Conservation (phyloP, 2,329 filamentous ascomycete species). For the Orbilia ellipsospora region DNA sequence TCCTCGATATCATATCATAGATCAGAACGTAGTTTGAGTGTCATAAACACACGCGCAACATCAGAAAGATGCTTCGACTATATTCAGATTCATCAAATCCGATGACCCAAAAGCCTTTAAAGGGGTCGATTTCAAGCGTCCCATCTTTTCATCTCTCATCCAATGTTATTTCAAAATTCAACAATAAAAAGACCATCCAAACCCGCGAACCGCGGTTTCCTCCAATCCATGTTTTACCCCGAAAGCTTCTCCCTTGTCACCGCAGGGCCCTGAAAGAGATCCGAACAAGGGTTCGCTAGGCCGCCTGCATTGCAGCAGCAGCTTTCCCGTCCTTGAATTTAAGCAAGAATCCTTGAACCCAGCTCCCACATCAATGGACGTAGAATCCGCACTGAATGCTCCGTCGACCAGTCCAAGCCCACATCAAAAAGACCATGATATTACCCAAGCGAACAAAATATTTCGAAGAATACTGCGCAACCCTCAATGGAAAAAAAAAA, state of each 20-base stretch:
- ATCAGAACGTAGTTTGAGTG: no score
- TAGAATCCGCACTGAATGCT: no score
- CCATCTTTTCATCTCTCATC: neutral
- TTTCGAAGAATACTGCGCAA: neutral
- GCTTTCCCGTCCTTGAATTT: constrained; percentile 8
- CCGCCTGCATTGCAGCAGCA: constrained; percentile 37
- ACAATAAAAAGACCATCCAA: constrained; percentile 11
- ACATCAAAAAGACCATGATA: no score
- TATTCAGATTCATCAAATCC: neutral
- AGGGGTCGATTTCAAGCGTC: neutral
- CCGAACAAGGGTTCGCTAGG: constrained; percentile 8
- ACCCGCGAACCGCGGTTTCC: constrained; percentile 27
- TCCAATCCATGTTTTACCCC: neutral
- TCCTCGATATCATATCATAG: no score
- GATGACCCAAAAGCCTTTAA: neutral
- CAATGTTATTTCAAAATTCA: constrained; percentile 7
- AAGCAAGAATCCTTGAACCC: constrained; percentile 6
- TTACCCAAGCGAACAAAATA: neutral
- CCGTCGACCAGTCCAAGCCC: no score
- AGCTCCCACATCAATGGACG: neutral
- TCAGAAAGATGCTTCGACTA: neutral
- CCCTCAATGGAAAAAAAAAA: neutral
- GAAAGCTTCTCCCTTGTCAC: constrained; percentile 11
- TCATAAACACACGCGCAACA: no score
- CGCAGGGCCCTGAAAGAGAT: neutral